phyloP scores from a whole-genome alignment of 345 rosid genomes.

The Pugionium dolabratum region DNA sequence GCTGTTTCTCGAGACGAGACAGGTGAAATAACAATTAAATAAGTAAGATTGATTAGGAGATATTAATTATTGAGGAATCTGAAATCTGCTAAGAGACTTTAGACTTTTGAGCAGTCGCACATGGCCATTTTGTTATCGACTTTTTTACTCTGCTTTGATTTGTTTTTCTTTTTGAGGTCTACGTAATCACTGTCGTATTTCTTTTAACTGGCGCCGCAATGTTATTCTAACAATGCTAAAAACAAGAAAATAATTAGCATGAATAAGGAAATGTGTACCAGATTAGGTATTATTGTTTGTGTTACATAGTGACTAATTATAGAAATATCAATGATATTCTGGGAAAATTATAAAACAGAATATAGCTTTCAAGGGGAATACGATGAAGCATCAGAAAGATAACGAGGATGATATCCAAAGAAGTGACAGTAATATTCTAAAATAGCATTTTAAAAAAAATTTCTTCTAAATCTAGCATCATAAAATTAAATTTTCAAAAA shows the following conservation, averaged over 20 bases:
- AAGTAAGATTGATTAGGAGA: slow-evolving; percentile 27
- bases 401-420: slow-evolving; percentile 60
- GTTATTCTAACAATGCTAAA: not conserved
- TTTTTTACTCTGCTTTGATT: not conserved
- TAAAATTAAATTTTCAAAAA: too few relatives aligned
- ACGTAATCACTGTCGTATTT: slow-evolving; percentile 7
- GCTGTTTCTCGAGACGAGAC: slow-evolving; percentile 35
- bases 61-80: slow-evolving; percentile 18
- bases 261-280: not conserved
- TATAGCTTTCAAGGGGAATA: slow-evolving; percentile 52
- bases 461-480: too few relatives aligned
- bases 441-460: too few relatives aligned
- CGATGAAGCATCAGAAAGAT: slow-evolving; percentile 53
- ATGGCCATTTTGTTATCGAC: slow-evolving; percentile 33
- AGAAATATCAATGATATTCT: not conserved
- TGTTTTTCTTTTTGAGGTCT: not conserved
- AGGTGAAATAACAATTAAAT: slow-evolving; percentile 27
- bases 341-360: slow-evolving; percentile 44
- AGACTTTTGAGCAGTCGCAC: slow-evolving; percentile 38
- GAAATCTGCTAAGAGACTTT: slow-evolving; percentile 37
- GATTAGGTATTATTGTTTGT: not conserved
- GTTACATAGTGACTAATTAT: not conserved
- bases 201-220: slow-evolving; percentile 20
- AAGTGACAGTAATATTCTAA: slow-evolving; percentile 3
- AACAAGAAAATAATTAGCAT: too few relatives aligned